Evolutionary conservation across 805 yeast species (phyloP).

Genomic region (Cyberlindnera lachancei): DNA sequence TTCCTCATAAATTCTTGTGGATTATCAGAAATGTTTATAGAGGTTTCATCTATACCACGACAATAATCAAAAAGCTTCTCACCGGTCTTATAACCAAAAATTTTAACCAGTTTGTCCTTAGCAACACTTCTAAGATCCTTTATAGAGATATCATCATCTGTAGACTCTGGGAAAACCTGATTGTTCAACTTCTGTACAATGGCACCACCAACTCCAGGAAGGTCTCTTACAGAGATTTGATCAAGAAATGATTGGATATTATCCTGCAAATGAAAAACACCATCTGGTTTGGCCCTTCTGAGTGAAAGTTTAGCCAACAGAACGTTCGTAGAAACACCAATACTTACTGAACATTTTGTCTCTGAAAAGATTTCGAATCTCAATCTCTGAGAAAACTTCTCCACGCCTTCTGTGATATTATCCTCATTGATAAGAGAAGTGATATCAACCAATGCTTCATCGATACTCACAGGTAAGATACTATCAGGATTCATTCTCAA

Average conservation of each 20-base stretch:
- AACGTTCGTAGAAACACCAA: constrained; percentile 73
- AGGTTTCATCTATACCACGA: constrained; percentile 61
- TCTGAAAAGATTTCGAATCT: constrained; percentile 31
- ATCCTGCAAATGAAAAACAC: constrained; percentile 35
- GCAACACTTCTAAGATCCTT: constrained; percentile 31
- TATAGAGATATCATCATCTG: constrained; percentile 21
- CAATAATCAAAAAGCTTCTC: constrained; percentile 49
- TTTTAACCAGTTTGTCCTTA: constrained; percentile 29
- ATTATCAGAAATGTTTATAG: constrained; percentile 42
- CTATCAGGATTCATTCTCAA: constrained; percentile 31
- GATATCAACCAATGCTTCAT: constrained; percentile 80
- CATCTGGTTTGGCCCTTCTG: constrained; percentile 74
- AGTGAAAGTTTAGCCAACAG: constrained; percentile 72
- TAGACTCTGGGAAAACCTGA: constrained; percentile 19
- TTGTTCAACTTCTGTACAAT: constrained; percentile 38
- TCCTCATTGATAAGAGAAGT: constrained; percentile 25
- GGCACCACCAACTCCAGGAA: constrained; percentile 61
- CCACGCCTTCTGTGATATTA: constrained; percentile 21
- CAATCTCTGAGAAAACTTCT: constrained; percentile 19
- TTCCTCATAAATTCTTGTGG: constrained; percentile 54
- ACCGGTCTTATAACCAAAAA: constrained; percentile 70
- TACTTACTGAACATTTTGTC: constrained; percentile 65
- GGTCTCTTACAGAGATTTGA: constrained; percentile 24
- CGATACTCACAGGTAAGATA: constrained; percentile 75
- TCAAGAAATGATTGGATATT: constrained; percentile 27